phyloP scores from a whole-genome alignment of 2,329 filamentous ascomycete genomes.

The Aspergillus sp. region DNA sequence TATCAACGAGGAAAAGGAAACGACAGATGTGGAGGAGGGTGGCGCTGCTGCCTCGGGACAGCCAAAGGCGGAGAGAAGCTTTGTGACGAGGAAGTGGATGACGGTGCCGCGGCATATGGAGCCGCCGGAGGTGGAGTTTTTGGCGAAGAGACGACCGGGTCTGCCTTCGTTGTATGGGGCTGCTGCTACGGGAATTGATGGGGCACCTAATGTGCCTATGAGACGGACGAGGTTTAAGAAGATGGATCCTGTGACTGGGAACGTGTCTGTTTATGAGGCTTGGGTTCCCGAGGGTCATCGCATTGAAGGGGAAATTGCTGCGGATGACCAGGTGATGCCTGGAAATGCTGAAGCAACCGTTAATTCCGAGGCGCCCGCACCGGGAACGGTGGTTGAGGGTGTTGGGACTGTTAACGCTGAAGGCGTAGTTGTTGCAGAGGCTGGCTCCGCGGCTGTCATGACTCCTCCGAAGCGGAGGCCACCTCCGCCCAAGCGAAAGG shows the following conservation, averaged over 20 bases:
- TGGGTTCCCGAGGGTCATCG: conserved; percentile 71
- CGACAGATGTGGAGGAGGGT: conserved; percentile 29
- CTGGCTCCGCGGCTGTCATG: conserved; percentile 36
- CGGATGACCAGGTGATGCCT: conserved; percentile 43
- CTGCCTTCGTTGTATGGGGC: conserved; percentile 47
- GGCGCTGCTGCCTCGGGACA: conserved; percentile 7
- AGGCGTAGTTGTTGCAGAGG: conserved; percentile 50
- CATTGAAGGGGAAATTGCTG: conserved; percentile 74
- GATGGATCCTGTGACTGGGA: conserved; percentile 66
- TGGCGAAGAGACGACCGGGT: conserved; percentile 56
- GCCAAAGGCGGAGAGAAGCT: conserved; percentile 40
- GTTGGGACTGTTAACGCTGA: conserved; percentile 55
- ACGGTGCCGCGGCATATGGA: conserved; percentile 52
- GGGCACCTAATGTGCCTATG: conserved; percentile 48
- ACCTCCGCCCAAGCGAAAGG: conserved; percentile 72
- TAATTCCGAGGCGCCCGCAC: conserved; percentile 41
- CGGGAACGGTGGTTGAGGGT: conserved; percentile 54
- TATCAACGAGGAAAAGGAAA: conserved; percentile 25
- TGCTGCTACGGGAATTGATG: conserved; percentile 16
- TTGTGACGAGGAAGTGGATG: conserved; percentile 53
- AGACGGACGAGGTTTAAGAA: conserved; percentile 75
- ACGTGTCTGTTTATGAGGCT: conserved; percentile 76
- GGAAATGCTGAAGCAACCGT: conserved; percentile 33
- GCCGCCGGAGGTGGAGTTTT: conserved; percentile 53
- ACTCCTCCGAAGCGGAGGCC: conserved; percentile 57